These are phyloP conservation scores for Serendipita sp. DNA, from an alignment of 768 basidiomycete genomes.

Conservation along the genomic window DNA sequence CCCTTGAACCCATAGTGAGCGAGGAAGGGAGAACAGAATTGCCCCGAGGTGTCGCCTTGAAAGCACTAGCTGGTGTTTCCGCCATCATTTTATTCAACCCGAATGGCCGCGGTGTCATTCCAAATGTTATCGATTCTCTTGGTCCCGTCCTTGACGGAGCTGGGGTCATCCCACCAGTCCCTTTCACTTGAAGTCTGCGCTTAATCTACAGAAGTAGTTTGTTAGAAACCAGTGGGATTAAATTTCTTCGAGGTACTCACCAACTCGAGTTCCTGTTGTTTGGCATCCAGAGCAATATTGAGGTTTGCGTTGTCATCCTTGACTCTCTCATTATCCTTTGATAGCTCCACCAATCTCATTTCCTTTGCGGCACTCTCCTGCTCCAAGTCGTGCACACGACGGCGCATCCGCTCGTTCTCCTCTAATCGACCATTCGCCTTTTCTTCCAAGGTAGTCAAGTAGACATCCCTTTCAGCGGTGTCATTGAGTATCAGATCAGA, in stretches of 20 bases:
- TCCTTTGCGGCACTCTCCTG: conserved; percentile 76
- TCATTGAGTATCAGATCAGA: conserved; percentile 23
- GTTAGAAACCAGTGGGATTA: conserved; percentile 6
- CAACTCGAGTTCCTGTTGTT: conserved; percentile 85
- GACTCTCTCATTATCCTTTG: conserved; percentile 46
- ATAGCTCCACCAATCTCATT: conserved; percentile 55
- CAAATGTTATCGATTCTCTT: not conserved
- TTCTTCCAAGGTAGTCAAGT: conserved; percentile 32
- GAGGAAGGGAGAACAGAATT: not conserved
- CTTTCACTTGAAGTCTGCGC: conserved; percentile 39
- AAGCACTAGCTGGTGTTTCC: not conserved
- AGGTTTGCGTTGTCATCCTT: conserved; percentile 69
- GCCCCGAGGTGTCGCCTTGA: not conserved
- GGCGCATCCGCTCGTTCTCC: conserved; percentile 42
- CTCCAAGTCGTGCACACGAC: conserved; percentile 53
- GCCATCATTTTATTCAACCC: not conserved
- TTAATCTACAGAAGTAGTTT: conserved; percentile 34
- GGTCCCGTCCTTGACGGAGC: conserved; percentile 19
- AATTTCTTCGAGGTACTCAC: conserved; percentile 28
- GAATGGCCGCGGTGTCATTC: not conserved
- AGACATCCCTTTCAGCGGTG: conserved; percentile 40
- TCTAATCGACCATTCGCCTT: conserved; percentile 33
- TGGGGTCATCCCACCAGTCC: conserved; percentile 41
- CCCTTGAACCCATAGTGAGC: not conserved
- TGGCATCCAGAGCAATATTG: conserved; percentile 83